phyloP scores from a whole-genome alignment of 2,329 filamentous ascomycete species.

The Aspergillus quadricinctus region DNA sequence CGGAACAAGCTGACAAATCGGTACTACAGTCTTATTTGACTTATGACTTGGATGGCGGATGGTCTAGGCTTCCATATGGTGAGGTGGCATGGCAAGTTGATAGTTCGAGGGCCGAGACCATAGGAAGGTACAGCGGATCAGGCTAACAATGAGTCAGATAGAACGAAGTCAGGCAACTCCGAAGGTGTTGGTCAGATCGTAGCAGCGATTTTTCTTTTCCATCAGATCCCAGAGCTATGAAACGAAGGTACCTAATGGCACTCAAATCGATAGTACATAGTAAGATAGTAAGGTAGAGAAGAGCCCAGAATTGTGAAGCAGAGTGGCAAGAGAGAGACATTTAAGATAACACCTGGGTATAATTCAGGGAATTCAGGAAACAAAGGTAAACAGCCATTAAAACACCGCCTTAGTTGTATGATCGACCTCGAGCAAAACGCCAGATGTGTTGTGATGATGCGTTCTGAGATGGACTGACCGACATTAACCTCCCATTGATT shows the following conservation, averaged over 20 bases:
- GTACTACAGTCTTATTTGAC: background rate
- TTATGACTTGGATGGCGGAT: background rate
- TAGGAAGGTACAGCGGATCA: background rate
- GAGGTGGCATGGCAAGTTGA: background rate
- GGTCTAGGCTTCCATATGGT: background rate
- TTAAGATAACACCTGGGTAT: slow-evolving; percentile 31
- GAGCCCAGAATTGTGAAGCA: background rate
- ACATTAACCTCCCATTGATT: slow-evolving; percentile 20
- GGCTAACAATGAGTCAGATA: background rate
- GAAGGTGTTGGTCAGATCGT: background rate
- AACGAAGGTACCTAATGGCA: background rate
- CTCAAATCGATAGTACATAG: background rate
- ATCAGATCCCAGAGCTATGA: background rate
- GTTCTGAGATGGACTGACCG: slow-evolving; percentile 21
- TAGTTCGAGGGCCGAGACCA: background rate
- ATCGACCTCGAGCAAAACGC: slow-evolving; percentile 29
- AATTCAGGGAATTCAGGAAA: slow-evolving; percentile 26
- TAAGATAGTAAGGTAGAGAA: background rate
- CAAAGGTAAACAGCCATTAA: slow-evolving; percentile 21
- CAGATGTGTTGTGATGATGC: slow-evolving; percentile 20
- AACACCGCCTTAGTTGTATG: slow-evolving; percentile 29
- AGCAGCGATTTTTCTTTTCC: background rate
- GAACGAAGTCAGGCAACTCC: background rate
- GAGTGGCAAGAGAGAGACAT: slow-evolving; percentile 9
- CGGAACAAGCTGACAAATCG: background rate